Conservation (phyloP, 169 alveolate species). For the Cryptosporidium andersoni region DNA sequence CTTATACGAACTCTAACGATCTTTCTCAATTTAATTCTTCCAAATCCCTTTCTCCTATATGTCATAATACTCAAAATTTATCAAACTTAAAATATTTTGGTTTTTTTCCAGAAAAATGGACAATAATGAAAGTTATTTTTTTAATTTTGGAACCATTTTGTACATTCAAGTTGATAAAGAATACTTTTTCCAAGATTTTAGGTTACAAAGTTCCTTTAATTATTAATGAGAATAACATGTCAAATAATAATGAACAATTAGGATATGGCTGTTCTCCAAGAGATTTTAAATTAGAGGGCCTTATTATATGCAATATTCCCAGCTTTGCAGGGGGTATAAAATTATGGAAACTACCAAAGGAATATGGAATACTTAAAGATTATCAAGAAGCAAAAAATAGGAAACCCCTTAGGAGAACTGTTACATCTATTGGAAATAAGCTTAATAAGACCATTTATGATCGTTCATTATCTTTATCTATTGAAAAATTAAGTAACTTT, state of each 20-base stretch:
- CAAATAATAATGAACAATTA: neutral
- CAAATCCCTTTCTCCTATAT: neutral
- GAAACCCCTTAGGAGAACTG: slow-evolving; percentile 1
- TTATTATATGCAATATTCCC: slow-evolving; percentile 78
- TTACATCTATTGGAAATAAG: slow-evolving; percentile 11
- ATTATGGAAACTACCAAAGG: slow-evolving; percentile 72
- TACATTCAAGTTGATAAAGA: too few relatives aligned
- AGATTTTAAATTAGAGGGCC: slow-evolving; percentile 74
- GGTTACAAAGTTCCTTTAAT: neutral
- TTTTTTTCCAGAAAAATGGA: too few relatives aligned
- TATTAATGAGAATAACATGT: neutral
- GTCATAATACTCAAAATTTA: neutral
- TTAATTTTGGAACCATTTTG: neutral
- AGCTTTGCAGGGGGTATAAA: slow-evolving; percentile 78
- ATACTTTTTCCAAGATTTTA: neutral
- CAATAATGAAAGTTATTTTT: neutral
- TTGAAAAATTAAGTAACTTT: slow-evolving; percentile 8
- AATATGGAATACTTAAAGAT: slow-evolving; percentile 28
- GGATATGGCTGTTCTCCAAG: neutral
- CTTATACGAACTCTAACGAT: neutral
- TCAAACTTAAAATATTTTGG: neutral
- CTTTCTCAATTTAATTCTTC: neutral
- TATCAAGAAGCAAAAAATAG: neutral
- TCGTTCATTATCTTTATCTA: slow-evolving; percentile 56
- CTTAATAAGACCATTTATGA: slow-evolving; percentile 6